phyloP scores from a whole-genome alignment of 192 early-diverging fungal species.

The Lobosporangium transversale region DNA sequence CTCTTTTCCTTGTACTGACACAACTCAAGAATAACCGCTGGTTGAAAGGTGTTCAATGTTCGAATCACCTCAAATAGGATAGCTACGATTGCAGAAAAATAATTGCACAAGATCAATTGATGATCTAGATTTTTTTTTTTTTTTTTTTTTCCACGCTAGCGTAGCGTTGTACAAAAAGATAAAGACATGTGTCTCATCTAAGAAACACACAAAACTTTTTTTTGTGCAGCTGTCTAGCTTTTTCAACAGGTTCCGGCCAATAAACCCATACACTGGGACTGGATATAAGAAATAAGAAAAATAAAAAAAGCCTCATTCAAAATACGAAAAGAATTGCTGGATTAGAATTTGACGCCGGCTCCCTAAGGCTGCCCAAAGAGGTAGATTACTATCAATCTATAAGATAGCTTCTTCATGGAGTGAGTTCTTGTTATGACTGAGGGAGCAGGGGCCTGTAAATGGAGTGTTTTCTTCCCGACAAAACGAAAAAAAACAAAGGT shows the following conservation, averaged over 20 bases:
- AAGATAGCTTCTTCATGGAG: too few relatives aligned
- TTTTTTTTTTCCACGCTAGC: too few relatives aligned
- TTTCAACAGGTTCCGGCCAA: slow-evolving; percentile 5
- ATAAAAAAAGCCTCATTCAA: too few relatives aligned
- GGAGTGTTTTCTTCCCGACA: too few relatives aligned
- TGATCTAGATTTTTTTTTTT: too few relatives aligned
- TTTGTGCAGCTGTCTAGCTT: neutral
- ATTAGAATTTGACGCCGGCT: neutral
- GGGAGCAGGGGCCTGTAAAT: too few relatives aligned
- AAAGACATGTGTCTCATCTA: neutral
- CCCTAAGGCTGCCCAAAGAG: slow-evolving; percentile 5
- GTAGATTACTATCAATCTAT: too few relatives aligned
- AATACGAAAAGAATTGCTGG: too few relatives aligned
- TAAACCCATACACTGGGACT: slow-evolving; percentile 17
- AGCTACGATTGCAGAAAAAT: slow-evolving; percentile 6
- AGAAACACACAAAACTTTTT: slow-evolving; percentile 2
- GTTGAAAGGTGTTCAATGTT: slow-evolving; percentile 41
- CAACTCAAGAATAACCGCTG: slow-evolving; percentile 26
- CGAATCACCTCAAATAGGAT: slow-evolving; percentile 39
- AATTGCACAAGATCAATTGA: too few relatives aligned
- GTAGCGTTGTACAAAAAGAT: slow-evolving; percentile 1
- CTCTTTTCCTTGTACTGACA: slow-evolving; percentile 25
- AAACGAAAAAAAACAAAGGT: too few relatives aligned
- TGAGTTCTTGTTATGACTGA: too few relatives aligned
- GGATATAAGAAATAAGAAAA: slow-evolving; percentile 16